phyloP scores from a whole-genome alignment of 2,329 filamentous ascomycete genomes.

The Aspergillus uvarum region DNA sequence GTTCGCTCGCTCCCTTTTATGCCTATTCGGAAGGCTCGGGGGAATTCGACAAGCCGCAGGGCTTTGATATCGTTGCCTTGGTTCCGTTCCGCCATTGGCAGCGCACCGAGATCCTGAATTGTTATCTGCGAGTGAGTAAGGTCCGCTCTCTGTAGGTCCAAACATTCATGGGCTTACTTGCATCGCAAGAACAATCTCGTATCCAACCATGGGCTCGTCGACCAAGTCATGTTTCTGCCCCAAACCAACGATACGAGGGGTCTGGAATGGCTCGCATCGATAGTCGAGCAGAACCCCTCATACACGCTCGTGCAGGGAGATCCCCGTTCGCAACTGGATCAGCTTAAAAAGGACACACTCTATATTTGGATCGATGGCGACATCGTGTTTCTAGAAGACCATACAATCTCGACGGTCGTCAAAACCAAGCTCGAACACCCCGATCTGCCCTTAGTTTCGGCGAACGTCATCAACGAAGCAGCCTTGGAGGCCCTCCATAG shows the following conservation, averaged over 20 bases:
- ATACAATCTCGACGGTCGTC: conserved; percentile 54
- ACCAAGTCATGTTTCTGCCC: conserved; percentile 46
- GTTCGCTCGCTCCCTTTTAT: conserved; percentile 28
- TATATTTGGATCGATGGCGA: conserved; percentile 49
- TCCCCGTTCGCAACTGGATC: conserved; percentile 14
- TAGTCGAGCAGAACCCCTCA: conserved; percentile 29
- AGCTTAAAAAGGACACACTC: conserved; percentile 27
- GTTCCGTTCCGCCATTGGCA: conserved; percentile 39
- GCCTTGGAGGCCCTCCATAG: conserved; percentile 56
- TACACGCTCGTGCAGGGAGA: conserved; percentile 27
- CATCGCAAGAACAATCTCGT: conserved; percentile 37
- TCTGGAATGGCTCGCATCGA: conserved; percentile 37
- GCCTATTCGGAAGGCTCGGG: conserved; percentile 29
- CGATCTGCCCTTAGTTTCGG: conserved; percentile 53
- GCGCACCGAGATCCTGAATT: conserved; percentile 41
- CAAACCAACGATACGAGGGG: conserved; percentile 38
- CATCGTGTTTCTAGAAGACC: conserved; percentile 44
- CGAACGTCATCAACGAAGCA: conserved; percentile 59
- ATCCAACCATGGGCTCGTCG: conserved; percentile 42
- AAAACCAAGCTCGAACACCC: conserved; percentile 54
- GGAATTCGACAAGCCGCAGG: conserved; percentile 34
- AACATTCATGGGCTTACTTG: conserved; percentile 1
- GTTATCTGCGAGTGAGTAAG: conserved; percentile 39
- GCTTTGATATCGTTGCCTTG: conserved; percentile 39
- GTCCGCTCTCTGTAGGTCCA: too few species aligned